These are phyloP conservation scores for Colletotrichum coccodes DNA, from an alignment of 2,329 filamentous ascomycete species.

Conservation along the genomic window DNA sequence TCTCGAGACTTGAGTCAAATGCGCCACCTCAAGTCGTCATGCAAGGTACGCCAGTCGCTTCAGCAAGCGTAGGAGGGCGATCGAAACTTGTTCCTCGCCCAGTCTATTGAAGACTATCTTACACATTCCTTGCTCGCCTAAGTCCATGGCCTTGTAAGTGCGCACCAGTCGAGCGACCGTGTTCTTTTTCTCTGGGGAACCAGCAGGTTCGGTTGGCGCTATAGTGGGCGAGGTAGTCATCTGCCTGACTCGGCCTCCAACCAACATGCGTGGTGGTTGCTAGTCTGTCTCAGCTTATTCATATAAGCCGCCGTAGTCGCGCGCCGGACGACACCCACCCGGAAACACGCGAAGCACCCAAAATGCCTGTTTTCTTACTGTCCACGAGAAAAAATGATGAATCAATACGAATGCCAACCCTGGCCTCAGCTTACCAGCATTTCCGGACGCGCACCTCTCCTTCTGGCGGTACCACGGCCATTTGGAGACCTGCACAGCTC, in stretches of 20 bases:
- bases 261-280: constrained; percentile 28
- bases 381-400: constrained; percentile 1
- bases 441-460: constrained; percentile 6
- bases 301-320: constrained; percentile 30
- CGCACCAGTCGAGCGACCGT: neutral
- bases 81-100: constrained; percentile 21
- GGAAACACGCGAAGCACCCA: constrained; percentile 27
- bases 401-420: constrained; percentile 2
- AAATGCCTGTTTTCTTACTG: constrained; percentile 19
- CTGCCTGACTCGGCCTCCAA: constrained; percentile 23
- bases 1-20: constrained; percentile 21
- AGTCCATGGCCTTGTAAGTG: constrained; percentile 4
- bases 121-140: constrained; percentile 15
- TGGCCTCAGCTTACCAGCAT: constrained; percentile 27
- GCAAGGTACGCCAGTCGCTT: constrained; percentile 35
- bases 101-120: constrained; percentile 22
- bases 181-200: neutral
- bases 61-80: constrained; percentile 11
- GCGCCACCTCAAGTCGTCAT: constrained; percentile 37
- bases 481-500: constrained; percentile 1
- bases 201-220: constrained; percentile 26
- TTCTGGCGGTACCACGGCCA: neutral
- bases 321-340: constrained; percentile 27
- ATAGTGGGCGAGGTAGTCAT: constrained; percentile 27
- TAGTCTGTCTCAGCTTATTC: constrained; percentile 33